Evolutionary conservation across 345 rosid species (phyloP).

Genomic region (Nasturtium officinale): DNA sequence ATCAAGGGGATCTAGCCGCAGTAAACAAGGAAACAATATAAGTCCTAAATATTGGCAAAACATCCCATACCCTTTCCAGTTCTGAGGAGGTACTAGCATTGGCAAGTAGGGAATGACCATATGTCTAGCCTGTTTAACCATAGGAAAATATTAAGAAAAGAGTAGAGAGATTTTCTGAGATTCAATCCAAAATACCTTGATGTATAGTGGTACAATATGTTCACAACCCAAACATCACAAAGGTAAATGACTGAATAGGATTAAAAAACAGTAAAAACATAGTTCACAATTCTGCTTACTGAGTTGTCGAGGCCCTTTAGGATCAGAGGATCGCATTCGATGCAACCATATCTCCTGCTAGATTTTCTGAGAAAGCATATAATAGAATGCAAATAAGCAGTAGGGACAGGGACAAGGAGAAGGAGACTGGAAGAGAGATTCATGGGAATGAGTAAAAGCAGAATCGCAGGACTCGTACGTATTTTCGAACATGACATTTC

Average conservation of each 20-base stretch:
- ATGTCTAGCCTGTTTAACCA: slow-evolving; percentile 78
- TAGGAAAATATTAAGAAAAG: slow-evolving; percentile 35
- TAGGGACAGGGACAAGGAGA: not conserved
- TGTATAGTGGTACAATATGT: slow-evolving; percentile 22
- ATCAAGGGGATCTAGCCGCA: slow-evolving; percentile 2
- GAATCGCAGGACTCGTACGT: slow-evolving; percentile 52
- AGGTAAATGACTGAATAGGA: slow-evolving; percentile 15
- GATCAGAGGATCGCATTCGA: slow-evolving; percentile 87
- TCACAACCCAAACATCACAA: slow-evolving; percentile 23
- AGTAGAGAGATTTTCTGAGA: slow-evolving; percentile 27
- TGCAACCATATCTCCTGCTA: slow-evolving; percentile 88
- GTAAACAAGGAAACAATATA: slow-evolving; percentile 14
- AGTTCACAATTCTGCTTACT: slow-evolving; percentile 55
- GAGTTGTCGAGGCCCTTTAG: slow-evolving; percentile 85
- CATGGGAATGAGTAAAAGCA: slow-evolving; percentile 26
- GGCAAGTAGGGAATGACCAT: slow-evolving; percentile 99
- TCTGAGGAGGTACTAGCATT: slow-evolving; percentile 87
- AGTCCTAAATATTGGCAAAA: slow-evolving; percentile 10
- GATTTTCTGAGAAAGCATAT: slow-evolving; percentile 55
- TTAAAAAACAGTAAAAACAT: slow-evolving; percentile 13
- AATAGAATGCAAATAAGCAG: slow-evolving; percentile 25
- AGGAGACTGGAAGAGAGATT: slow-evolving; percentile 18
- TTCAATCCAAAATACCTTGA: slow-evolving; percentile 23
- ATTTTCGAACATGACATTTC: slow-evolving; percentile 61
- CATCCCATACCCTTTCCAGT: slow-evolving; percentile 90